phyloP scores from a whole-genome alignment of 306 rosid species.

The Ochetophila trinervis region DNA sequence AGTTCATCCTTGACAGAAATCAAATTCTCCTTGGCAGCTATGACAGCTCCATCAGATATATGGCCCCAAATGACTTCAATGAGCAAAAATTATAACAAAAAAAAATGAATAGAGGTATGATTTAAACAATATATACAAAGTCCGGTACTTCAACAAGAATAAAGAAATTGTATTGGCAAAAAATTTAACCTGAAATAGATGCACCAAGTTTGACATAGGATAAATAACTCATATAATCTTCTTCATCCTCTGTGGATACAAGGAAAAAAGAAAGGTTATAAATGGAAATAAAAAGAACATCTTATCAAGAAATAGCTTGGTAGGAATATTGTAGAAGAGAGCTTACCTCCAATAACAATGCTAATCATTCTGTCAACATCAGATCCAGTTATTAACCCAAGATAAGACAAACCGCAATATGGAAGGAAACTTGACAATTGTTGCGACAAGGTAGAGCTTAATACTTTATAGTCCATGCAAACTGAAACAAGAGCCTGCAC shows the following conservation, averaged over 20 bases:
- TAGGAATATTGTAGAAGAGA: conserved; percentile 8
- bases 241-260: conserved; percentile 56
- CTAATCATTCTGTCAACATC: conserved; percentile 50
- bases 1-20: conserved; percentile 53
- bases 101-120: conserved; percentile 18
- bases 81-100: conserved; percentile 8
- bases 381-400: conserved; percentile 54
- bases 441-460: conserved; percentile 39
- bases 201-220: conserved; percentile 70
- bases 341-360: conserved; percentile 53
- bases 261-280: conserved; percentile 1
- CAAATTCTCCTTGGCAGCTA: conserved; percentile 54
- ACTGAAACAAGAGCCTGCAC: conserved; percentile 75
- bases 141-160: conserved; percentile 5
- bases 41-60: conserved; percentile 51
- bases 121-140: conserved; percentile 4
- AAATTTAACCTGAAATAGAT: conserved; percentile 69
- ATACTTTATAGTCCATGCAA: conserved; percentile 39
- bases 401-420: conserved; percentile 74
- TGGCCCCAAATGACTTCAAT: conserved; percentile 74
- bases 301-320: conserved; percentile 13
- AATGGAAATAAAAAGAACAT: conserved; percentile 6
- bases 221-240: conserved; percentile 44
- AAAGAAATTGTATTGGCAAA: conserved; percentile 11
- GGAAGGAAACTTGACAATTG: conserved; percentile 59